phyloP scores from a whole-genome alignment of 2,329 filamentous ascomycete genomes.

The Emmonsia crescens region DNA sequence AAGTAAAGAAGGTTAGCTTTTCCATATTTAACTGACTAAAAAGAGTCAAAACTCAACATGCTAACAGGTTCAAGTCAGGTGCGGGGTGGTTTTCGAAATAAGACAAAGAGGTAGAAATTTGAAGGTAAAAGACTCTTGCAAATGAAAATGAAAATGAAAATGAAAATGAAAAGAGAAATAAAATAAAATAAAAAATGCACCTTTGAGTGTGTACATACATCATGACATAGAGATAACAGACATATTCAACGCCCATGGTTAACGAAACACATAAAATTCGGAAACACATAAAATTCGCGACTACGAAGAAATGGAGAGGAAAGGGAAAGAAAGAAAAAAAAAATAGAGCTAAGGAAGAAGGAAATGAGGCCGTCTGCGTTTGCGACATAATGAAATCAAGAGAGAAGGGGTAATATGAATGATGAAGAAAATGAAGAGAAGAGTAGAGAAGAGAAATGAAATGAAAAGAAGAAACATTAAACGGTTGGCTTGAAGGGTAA shows the following conservation, averaged over 20 bases:
- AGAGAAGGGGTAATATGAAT: not conserved
- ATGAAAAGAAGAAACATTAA: not conserved
- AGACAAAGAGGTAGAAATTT: slow-evolving; percentile 9
- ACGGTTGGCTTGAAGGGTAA: not conserved
- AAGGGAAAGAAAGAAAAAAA: too few relatives aligned
- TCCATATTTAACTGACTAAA: not conserved
- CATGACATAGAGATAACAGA: not conserved
- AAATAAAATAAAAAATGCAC: too few relatives aligned
- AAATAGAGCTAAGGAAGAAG: not conserved
- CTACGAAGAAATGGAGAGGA: not conserved
- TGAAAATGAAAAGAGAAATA: not conserved
- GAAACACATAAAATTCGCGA: not conserved
- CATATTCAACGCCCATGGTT: not conserved
- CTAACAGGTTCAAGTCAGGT: too few relatives aligned
- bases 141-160: not conserved
- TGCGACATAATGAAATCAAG: not conserved
- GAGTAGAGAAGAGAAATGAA: not conserved
- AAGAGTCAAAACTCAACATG: not conserved
- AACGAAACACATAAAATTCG: not conserved
- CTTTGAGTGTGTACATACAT: not conserved
- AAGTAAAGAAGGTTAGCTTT: too few relatives aligned
- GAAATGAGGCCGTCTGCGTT: not conserved
- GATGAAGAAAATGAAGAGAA: not conserved
- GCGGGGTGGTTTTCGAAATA: not conserved
- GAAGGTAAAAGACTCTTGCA: not conserved